Evolutionary conservation across 257 asterid genomes (phyloP), one percentile per base, ranked within the genome.

Genomic region (Oldenlandia corymbosa): DNA sequence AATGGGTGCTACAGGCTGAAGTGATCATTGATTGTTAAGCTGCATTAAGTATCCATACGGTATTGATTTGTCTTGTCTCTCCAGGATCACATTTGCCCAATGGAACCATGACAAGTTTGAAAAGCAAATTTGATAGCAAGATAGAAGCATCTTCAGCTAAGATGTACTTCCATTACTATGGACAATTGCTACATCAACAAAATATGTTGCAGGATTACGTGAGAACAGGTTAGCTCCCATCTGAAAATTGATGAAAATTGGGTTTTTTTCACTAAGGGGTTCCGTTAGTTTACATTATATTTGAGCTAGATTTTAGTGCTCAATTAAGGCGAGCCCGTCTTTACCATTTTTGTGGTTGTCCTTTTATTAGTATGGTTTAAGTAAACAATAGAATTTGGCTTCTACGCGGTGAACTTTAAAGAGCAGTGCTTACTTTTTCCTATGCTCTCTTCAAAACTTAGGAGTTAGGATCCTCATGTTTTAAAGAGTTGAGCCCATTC

Each of bases 191-290:
- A 59, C 99, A 93, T 80, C 99, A 93, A 80, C 99, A 93, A 79
- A 93, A 93, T 75, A 93, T 93, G 99, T 50, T 90, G 85, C 99
- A 93, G 84, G 99, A 93, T 81, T 93, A 87, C 71, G 99, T 93
- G 73, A 84, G 99, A 79, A 93, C 99, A 84, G 99, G 99, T 77
- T 66, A 59, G 24, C 43, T 73, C 10, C 42, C 23, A 26, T 43
- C 21, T 24, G 36, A 10, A 0, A 30, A 64, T 45, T 69, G 43
- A 21, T n/a, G n/a, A n/a, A 23, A 36, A 58, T 52, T 23, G 58
- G n/a, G 6, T 16, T 63, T 34, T 65, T 24, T 53, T 18, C 27
- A 23, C n/a, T n/a, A n/a, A 50, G 26, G 62, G 27, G 39, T 1
- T 27, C 5, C 28, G 32, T 52, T 17, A 30, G 16, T 53, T 12